Percentiles rank a stretch among this genome's conserved stretches.
phyloP scores from a whole-genome alignment of 2,329 filamentous ascomycete genomes.

The Beauveria sp. region DNA sequence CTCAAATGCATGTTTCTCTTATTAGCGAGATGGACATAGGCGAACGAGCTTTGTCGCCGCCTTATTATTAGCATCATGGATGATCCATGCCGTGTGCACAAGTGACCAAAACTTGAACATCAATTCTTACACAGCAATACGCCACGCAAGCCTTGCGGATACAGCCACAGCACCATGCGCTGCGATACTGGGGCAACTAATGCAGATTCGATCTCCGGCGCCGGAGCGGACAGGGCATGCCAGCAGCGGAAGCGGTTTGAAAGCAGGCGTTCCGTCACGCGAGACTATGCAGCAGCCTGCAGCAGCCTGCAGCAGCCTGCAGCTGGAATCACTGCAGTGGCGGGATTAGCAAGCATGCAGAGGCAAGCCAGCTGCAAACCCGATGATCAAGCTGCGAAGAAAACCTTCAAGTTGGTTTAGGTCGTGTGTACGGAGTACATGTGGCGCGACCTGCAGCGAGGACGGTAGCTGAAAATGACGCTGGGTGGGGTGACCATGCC shows the following conservation, averaged over 20 bases:
- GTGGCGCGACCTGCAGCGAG: conserved; percentile 11
- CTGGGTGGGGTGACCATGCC: conserved; percentile 2
- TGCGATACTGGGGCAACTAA: neutral
- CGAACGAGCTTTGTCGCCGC: neutral
- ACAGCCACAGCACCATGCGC: neutral
- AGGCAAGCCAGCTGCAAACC: neutral
- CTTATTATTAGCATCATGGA: neutral
- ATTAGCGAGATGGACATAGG: neutral
- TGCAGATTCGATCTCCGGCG: conserved; percentile 7
- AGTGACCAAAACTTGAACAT: neutral
- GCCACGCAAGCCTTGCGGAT: neutral
- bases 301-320: neutral
- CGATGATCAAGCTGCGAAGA: conserved; percentile 7
- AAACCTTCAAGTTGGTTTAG: neutral
- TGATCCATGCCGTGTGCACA: neutral
- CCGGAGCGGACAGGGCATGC: conserved; percentile 1
- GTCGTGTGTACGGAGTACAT: neutral
- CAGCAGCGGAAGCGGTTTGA: neutral
- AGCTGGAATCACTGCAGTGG: neutral
- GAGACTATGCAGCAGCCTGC: neutral
- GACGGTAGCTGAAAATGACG: conserved; percentile 11
- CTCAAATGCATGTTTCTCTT: neutral
- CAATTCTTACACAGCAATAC: neutral
- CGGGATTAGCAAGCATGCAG: neutral
- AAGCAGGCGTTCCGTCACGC: neutral